A percentile compares a stretch with the other conserved stretches of the same genome.
Evolutionary conservation across 768 basidiomycete genomes (phyloP).

Genomic region (Lentinula raphanica): DNA sequence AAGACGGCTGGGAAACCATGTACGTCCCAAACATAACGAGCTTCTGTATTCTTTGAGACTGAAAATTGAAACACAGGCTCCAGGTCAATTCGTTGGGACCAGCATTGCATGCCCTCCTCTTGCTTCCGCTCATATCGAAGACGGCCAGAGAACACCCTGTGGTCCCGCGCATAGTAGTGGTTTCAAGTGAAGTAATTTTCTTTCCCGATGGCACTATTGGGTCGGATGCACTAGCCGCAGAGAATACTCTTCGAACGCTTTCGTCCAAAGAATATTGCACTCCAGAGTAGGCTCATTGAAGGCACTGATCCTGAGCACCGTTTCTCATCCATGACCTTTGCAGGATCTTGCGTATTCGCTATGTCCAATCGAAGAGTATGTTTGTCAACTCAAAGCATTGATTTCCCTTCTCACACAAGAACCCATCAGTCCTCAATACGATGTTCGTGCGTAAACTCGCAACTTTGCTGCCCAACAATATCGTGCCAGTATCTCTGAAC

Average conservation of each 20-base stretch:
- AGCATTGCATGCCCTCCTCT: conserved; percentile 23
- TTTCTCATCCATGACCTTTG: not conserved
- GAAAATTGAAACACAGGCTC: conserved; percentile 15
- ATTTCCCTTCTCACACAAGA: not conserved
- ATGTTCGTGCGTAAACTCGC: conserved; percentile 25
- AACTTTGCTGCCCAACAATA: conserved; percentile 13
- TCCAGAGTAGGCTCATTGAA: conserved; percentile 12
- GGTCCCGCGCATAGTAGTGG: conserved; percentile 22
- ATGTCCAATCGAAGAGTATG: conserved; percentile 23
- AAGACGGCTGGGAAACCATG: conserved; percentile 44
- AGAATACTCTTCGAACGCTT: conserved; percentile 21
- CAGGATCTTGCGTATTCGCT: conserved; percentile 18
- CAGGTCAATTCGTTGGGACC: conserved; percentile 32
- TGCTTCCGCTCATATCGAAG: conserved; percentile 25
- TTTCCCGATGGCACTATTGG: conserved; percentile 7
- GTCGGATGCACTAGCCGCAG: conserved; percentile 15
- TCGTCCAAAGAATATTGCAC: conserved; percentile 16
- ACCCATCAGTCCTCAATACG: conserved; percentile 21
- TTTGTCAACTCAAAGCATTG: not conserved
- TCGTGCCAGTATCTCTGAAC: conserved; percentile 15
- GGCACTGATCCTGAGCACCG: not conserved
- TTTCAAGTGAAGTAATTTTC: conserved; percentile 25
- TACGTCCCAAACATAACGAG: conserved; percentile 14
- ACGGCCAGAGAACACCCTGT: conserved; percentile 19
- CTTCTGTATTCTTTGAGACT: not conserved